Evolutionary conservation across 73 alveolate species (phyloP).

Genomic region (Breviolum minutum): DNA sequence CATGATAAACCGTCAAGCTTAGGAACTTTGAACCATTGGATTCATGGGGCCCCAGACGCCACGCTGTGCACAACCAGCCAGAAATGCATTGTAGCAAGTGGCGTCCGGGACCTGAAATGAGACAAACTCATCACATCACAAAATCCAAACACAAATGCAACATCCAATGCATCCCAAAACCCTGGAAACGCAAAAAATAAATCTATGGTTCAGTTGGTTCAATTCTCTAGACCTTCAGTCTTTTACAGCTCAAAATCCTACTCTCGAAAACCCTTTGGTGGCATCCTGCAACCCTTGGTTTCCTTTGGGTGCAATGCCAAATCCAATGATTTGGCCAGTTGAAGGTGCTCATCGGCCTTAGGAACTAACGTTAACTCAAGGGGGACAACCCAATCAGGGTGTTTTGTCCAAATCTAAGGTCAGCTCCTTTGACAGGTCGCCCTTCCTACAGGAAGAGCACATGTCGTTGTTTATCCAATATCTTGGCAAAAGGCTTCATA

Average conservation of each 20-base stretch:
- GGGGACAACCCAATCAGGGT: not conserved
- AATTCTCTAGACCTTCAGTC: no score
- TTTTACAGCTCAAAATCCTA: no score
- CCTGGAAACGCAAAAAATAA: no score
- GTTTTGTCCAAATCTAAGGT: not conserved
- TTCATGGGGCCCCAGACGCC: not conserved
- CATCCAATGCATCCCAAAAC: no score
- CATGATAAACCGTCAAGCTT: no score
- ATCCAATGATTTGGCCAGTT: not conserved
- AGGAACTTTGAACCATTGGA: no score
- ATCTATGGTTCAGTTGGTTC: no score
- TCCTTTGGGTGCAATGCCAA: not conserved
- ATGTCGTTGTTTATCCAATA: no score
- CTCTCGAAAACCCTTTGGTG: no score
- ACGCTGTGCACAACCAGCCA: conserved; percentile 57
- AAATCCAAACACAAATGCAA: no score
- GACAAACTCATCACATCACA: not conserved
- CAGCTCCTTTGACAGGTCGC: not conserved
- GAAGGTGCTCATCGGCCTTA: conserved; percentile 9
- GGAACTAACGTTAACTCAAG: not conserved
- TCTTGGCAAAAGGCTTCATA: not conserved
- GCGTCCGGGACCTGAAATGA: conserved; percentile 21
- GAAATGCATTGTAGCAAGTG: conserved; percentile 66
- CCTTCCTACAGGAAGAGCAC: conserved; percentile 23
- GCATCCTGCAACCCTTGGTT: no score